These are phyloP conservation scores for Agrocybe pediades DNA, from an alignment of 768 basidiomycete genomes.

Conservation along the genomic window DNA sequence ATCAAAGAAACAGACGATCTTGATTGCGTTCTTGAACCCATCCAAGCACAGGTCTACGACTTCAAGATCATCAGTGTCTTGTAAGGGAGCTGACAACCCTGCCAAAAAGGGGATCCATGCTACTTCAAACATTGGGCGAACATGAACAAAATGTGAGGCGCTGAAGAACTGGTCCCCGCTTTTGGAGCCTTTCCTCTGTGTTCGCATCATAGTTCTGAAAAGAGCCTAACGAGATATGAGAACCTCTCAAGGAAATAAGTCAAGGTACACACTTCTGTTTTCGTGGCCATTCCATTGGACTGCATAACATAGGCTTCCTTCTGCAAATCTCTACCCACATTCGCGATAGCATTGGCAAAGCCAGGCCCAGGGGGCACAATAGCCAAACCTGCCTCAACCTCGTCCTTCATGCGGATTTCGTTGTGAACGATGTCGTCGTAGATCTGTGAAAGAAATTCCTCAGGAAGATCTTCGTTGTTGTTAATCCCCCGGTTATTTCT, in stretches of 20 bases:
- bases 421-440: conserved; percentile 91
- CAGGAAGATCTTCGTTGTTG: conserved; percentile 84
- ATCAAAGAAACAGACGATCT: conserved; percentile 95
- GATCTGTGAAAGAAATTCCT: conserved; percentile 75
- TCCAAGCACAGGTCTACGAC: conserved; percentile 90
- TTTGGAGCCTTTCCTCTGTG: conserved; percentile 84
- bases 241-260: neutral
- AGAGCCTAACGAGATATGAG: conserved; percentile 59
- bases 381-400: conserved; percentile 67
- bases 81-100: conserved; percentile 90
- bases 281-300: conserved; percentile 94
- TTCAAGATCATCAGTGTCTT: conserved; percentile 94
- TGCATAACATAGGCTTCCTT: conserved; percentile 95
- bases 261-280: conserved; percentile 75
- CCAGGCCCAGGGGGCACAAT: conserved; percentile 59
- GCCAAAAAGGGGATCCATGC: conserved; percentile 99
- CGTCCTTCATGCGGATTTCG: conserved; percentile 99
- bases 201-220: conserved; percentile 89
- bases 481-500: conserved; percentile 98
- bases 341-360: conserved; percentile 78
- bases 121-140: conserved; percentile 98
- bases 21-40: conserved; percentile 96
- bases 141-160: conserved; percentile 95
- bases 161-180: conserved; percentile 90
- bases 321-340: conserved; percentile 92